Evolutionary conservation across 306 rosid species (phyloP).

Genomic region (Ceratonia siliqua): DNA sequence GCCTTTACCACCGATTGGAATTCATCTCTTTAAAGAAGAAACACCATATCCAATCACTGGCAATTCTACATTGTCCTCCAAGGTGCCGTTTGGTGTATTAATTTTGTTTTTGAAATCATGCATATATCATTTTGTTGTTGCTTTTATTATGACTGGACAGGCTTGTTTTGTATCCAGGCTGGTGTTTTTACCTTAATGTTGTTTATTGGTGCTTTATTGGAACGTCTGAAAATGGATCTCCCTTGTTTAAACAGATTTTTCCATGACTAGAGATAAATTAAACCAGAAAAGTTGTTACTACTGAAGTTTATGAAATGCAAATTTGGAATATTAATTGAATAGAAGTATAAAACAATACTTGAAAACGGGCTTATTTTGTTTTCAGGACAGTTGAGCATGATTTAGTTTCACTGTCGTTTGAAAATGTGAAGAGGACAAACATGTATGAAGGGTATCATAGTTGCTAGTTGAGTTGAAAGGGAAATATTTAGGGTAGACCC

Average conservation of each 20-base stretch:
- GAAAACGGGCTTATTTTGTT: not conserved
- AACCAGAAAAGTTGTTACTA: not conserved
- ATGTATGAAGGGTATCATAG: not conserved
- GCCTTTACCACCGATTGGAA: constrained; percentile 54
- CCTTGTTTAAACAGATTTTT: not conserved
- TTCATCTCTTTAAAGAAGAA: constrained; percentile 68
- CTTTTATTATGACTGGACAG: not conserved
- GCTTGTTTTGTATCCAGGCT: not conserved
- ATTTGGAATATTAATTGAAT: not conserved
- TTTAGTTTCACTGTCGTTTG: not conserved
- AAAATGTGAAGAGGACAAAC: not conserved
- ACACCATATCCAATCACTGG: constrained; percentile 61
- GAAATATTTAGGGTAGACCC: not conserved
- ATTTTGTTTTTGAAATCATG: not conserved
- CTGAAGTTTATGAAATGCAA: constrained; percentile 10
- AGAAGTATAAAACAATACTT: not conserved
- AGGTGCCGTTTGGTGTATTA: constrained; percentile 53
- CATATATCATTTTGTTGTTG: not conserved
- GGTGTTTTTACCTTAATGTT: not conserved
- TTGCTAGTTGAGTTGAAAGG: constrained; percentile 5
- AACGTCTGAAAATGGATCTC: not conserved
- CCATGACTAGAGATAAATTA: not conserved
- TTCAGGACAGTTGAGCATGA: not conserved
- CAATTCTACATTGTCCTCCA: constrained; percentile 54
- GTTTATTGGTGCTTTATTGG: not conserved